phyloP scores from a whole-genome alignment of 169 alveolate species.

The Plasmodium gaboni region DNA sequence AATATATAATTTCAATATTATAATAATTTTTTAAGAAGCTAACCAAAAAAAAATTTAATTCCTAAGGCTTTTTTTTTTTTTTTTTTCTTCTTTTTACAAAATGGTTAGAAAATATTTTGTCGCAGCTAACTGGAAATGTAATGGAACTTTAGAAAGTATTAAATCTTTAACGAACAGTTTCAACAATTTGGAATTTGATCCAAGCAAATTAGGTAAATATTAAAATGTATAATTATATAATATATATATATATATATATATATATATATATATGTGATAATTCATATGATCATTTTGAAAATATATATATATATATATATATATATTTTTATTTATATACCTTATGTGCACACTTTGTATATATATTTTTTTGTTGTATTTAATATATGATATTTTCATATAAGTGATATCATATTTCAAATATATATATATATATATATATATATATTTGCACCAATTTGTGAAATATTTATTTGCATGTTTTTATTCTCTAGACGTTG shows the following conservation, averaged over 20 bases:
- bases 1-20: too few species aligned
- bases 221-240: neutral
- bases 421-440: conserved; percentile 3
- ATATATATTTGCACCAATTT: neutral
- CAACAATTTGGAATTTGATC: conserved; percentile 79
- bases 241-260: neutral
- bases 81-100: neutral
- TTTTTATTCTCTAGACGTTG: conserved; percentile 84
- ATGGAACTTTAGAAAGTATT: conserved; percentile 91
- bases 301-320: neutral
- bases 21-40: too few species aligned
- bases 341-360: too few species aligned
- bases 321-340: neutral
- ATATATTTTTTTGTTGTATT: too few species aligned
- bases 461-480: neutral
- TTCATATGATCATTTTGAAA: neutral
- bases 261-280: neutral
- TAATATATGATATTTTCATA: too few species aligned
- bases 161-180: conserved; percentile 85
- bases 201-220: conserved; percentile 76
- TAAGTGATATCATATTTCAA: too few species aligned
- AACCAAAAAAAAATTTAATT: neutral
- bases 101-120: conserved; percentile 92
- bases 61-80: too few species aligned
- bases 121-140: conserved; percentile 97